Evolutionary conservation across 139 green algal genomes (phyloP), one percentile per base, ranked within the genome.

Genomic region (Picochlorum sp.): DNA sequence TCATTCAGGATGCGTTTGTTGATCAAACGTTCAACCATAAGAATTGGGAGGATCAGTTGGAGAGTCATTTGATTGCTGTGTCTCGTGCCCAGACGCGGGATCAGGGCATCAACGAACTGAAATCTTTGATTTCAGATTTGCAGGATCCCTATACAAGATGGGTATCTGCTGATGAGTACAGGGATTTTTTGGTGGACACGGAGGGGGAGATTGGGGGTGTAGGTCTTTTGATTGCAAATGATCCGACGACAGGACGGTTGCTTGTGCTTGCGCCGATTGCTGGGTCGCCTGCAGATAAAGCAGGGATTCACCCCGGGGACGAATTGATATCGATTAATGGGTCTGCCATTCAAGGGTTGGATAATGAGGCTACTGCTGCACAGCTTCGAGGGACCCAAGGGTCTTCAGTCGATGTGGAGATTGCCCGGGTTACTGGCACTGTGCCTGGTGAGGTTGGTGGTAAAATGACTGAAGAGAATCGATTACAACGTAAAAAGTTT

Each of bases 101-200:
- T 1, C 45, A 57, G 20, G 89, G 85, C 4, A 79, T 76, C 11
- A 18, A 66, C 0, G 51, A 85, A 49, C 82, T 95, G 28, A 54
- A 65, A 6, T 20, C 28, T 14, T 86, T 98, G 84, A 78, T 98
- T n/a, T 70, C 41, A 13, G 81, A 82, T n/a, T 83, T 97, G 37
- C 83, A 79, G 0, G 92, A 98, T 75, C 92, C 90, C 0, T 98
- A 92, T 82, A 98, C 92, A 1, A 83, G 90, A 61, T 77, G 92
- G 52, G 68, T 97, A 16, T 67, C 77, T 5, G 68, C 85, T 77
- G 88, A 78, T 51, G 90, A 96, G 57, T 97, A 95, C 68, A 57
- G 70, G 4, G 61, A 80, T 47, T 97, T 96, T 74, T 52, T 82
- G 2, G 74, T 96, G 3, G 81, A 66, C 66, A 83, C 72, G 24